phyloP scores from a whole-genome alignment of 2,329 filamentous ascomycete species.

The Curvularia eragrostidis region DNA sequence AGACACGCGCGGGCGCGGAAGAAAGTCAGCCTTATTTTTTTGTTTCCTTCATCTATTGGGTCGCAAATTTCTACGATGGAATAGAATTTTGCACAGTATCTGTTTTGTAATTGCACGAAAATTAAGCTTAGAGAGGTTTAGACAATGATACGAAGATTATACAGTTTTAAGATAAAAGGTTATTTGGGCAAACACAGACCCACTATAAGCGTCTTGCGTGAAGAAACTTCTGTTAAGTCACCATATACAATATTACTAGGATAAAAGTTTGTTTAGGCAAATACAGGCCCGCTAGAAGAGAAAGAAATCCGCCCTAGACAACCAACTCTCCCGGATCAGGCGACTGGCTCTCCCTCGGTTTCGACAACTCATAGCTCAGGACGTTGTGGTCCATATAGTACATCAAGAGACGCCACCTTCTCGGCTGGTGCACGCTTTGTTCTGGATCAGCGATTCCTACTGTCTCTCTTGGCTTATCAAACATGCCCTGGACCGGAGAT shows the following conservation, averaged over 20 bases:
- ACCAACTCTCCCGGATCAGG: conserved; percentile 32
- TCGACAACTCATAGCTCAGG: conserved; percentile 70
- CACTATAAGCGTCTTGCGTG: background rate
- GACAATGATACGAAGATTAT: background rate
- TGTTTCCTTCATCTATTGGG: too few species aligned
- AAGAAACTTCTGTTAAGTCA: background rate
- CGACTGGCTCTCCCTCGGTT: conserved; percentile 18
- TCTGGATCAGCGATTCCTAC: background rate
- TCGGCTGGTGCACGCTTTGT: conserved; percentile 2
- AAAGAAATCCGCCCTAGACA: conserved; percentile 22
- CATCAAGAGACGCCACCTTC: conserved; percentile 71
- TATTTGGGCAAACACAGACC: too few species aligned
- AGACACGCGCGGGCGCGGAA: conserved; percentile 15
- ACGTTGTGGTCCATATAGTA: conserved; percentile 75
- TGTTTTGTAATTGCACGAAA: background rate
- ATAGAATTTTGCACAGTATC: background rate
- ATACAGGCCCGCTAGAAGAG: too few species aligned
- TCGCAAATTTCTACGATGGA: too few species aligned
- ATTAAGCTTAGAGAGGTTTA: background rate
- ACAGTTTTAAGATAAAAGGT: too few species aligned
- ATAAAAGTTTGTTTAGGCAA: too few species aligned
- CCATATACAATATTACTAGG: too few species aligned
- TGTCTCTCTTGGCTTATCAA: background rate
- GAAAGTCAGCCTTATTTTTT: background rate
- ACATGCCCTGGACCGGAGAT: conserved; percentile 63